phyloP scores from a whole-genome alignment of 495 filamentous ascomycete species.

The Jackrogersella minutella region DNA sequence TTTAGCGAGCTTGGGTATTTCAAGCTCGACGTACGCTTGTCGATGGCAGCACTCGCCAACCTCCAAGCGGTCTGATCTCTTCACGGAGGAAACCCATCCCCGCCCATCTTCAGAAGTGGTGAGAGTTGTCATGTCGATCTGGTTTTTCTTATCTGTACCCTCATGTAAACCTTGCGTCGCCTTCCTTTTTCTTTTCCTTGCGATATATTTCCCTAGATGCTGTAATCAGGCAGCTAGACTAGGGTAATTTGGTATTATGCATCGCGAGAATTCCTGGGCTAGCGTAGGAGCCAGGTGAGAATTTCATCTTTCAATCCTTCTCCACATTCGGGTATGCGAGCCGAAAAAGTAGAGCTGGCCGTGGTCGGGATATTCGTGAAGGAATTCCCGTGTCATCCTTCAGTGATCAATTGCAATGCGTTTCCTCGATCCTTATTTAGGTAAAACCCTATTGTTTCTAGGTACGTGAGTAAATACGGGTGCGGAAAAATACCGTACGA shows the following conservation, averaged over 20 bases:
- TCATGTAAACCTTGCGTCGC: not conserved
- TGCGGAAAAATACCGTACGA: no score
- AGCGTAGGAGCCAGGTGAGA: not conserved
- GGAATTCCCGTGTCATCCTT: no score
- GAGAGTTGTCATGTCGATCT: not conserved
- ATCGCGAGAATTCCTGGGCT: not conserved
- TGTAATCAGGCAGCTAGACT: not conserved
- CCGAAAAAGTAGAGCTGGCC: not conserved
- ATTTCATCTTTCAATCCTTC: not conserved
- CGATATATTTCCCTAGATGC: not conserved
- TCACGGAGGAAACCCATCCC: not conserved
- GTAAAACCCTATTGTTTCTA: no score
- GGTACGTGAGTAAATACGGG: no score
- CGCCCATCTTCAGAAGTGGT: not conserved
- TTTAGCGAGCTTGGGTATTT: not conserved
- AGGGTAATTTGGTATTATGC: not conserved
- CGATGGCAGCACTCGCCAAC: not conserved
- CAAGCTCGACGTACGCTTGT: not conserved
- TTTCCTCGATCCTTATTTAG: no score
- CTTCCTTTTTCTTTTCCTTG: not conserved
- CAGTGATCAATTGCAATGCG: no score
- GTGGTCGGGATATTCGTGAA: not conserved
- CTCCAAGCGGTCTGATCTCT: not conserved
- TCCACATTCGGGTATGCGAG: not conserved
- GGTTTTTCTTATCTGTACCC: not conserved